Evolutionary conservation across 225 moss, liverwort and hornwort species (phyloP), one percentile per base, ranked within the genome.

Genomic region (Ulota crispa): DNA sequence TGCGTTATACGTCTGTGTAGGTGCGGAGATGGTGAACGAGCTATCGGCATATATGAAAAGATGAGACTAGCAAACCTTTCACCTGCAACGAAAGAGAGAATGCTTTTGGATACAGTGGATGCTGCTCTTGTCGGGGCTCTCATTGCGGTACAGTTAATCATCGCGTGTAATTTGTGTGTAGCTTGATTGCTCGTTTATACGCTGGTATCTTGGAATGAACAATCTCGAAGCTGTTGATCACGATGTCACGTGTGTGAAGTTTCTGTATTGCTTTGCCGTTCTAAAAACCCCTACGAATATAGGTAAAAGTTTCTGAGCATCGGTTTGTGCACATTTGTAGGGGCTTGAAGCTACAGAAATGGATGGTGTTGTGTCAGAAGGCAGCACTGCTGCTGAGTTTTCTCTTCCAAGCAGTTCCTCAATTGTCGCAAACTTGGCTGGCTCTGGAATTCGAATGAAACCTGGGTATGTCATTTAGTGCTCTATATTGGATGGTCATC

Each of bases 51-150:
- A 14, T 90, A 90, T 71, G 86, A 90, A 80, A 84, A 80, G 82
- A 89, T 91, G 85, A 83, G 71, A 83, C 79, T 79, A 24, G 85
- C 85, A 77, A 82, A 87, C 11, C 83, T 89, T 47, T 82, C 76
- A 72, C 85, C 83, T 65, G 66, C 53, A 32, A 75, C 75, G 34
- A 78, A 80, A 64, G 89, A 82, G 78, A 83, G 91, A 78, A 87
- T 91, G 87, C 89, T 91, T 76, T 67, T 91, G 83, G 91, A 91
- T 68, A 89, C 87, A 62, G 72, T 91, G 76, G 91, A 91, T 83
- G 91, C 91, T 82, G 91, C 87, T 79, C 89, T 91, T 89, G 85
- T 89, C 60, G 89, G 89, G 52, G 91, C 89, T 66, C 81, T 91
- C 54, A 78, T 89, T 81, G 85, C 85, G 83, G 91, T 91, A 87